These are phyloP conservation scores for Paxillus rubicundulus DNA, from an alignment of 768 basidiomycete genomes.

Conservation along the genomic window DNA sequence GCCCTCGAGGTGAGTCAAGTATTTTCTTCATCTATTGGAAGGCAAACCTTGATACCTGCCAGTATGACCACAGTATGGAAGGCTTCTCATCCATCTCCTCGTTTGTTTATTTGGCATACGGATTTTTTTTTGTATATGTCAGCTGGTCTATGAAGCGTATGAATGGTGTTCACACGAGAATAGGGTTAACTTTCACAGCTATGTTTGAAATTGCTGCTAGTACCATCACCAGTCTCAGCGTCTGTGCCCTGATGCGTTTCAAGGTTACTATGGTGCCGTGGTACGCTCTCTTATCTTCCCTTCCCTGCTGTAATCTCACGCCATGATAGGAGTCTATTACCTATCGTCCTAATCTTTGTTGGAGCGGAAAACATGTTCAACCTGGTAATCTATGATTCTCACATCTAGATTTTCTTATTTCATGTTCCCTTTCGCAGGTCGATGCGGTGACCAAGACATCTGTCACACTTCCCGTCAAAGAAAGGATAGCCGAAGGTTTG, in stretches of 20 bases:
- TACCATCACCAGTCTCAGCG: conserved; percentile 90
- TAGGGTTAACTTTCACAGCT: conserved; percentile 91
- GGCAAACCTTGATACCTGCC: conserved; percentile 10
- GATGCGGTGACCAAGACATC: conserved; percentile 84
- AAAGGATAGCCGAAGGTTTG: conserved; percentile 89
- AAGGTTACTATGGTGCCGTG: conserved; percentile 88
- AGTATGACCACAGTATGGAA: conserved; percentile 55
- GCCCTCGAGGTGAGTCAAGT: conserved; percentile 40
- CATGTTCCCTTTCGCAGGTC: conserved; percentile 48
- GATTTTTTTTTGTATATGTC: conserved; percentile 72
- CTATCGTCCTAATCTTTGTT: conserved; percentile 91
- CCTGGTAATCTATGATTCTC: conserved; percentile 53
- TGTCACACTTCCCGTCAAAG: conserved; percentile 84
- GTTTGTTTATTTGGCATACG: conserved; percentile 75
- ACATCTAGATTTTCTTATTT: conserved; percentile 14
- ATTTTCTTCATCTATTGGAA: conserved; percentile 13
- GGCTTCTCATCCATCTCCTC: conserved; percentile 62
- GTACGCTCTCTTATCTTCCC: conserved; percentile 41
- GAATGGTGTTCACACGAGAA: conserved; percentile 83
- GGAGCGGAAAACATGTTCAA: conserved; percentile 98
- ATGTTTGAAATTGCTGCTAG: conserved; percentile 89
- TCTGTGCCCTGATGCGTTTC: conserved; percentile 87
- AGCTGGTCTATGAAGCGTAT: conserved; percentile 72
- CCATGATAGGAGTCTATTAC: conserved; percentile 71
- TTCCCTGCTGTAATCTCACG: conserved; percentile 5